Conservation (phyloP, 2,329 filamentous ascomycete genomes). For the Fusarium chaquense region DNA sequence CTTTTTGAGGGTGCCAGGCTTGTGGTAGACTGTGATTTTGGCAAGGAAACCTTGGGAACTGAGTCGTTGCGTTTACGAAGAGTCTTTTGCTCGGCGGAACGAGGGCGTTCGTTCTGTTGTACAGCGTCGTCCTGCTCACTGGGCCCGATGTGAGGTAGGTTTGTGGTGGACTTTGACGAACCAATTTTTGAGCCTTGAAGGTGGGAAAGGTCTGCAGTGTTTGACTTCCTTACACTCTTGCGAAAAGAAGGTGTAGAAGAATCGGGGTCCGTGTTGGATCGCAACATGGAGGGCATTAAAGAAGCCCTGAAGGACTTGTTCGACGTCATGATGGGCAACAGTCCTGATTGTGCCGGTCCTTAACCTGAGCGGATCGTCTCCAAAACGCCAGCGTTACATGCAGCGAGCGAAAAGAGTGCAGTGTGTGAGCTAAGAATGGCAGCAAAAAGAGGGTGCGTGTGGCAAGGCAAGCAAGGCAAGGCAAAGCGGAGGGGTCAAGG, state of each 20-base stretch:
- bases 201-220: conserved; percentile 43
- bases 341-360: conserved; percentile 8
- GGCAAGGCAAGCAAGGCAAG: conserved; percentile 22
- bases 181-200: conserved; percentile 37
- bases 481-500: conserved; percentile 10
- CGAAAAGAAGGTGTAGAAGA: conserved; percentile 38
- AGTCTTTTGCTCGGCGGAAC: conserved; percentile 37
- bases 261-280: conserved; percentile 49
- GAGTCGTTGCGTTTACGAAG: conserved; percentile 36
- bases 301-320: conserved; percentile 59
- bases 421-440: conserved; percentile 43
- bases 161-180: conserved; percentile 32
- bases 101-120: conserved; percentile 37
- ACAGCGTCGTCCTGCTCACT: conserved; percentile 34
- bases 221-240: conserved; percentile 45
- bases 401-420: conserved; percentile 41
- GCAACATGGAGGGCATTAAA: conserved; percentile 54
- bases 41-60: conserved; percentile 23
- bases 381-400: conserved; percentile 49
- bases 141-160: conserved; percentile 27
- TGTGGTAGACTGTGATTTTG: conserved; percentile 39
- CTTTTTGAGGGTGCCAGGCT: conserved; percentile 28
- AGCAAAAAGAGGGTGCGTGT: conserved; percentile 32
- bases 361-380: conserved; percentile 18
- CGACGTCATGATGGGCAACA: conserved; percentile 58